A percentile compares a stretch with the other conserved stretches of the same genome.
Evolutionary conservation across 2,329 filamentous ascomycete species (phyloP).

Genomic region (Metarhizium robertsii): DNA sequence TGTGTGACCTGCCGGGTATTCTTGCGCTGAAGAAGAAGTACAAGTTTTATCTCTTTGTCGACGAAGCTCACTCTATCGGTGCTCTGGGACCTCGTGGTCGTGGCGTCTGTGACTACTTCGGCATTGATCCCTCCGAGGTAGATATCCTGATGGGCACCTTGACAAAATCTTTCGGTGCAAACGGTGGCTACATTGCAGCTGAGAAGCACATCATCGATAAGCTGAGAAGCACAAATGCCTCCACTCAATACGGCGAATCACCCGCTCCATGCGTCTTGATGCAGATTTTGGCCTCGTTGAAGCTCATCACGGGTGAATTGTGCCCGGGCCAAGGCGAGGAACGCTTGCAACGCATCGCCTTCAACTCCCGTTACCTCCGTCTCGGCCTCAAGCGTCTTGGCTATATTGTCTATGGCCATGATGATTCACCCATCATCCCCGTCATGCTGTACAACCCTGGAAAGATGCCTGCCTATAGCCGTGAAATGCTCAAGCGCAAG

Average conservation of each 20-base stretch:
- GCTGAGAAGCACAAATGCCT: constrained; percentile 76
- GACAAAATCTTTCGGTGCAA: constrained; percentile 97
- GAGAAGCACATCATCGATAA: constrained; percentile 90
- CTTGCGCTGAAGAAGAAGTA: constrained; percentile 85
- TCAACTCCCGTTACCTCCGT: constrained; percentile 97
- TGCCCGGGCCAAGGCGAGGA: constrained; percentile 89
- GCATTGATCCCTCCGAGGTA: constrained; percentile 75
- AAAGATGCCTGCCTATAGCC: constrained; percentile 96
- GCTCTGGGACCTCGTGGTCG: constrained; percentile 81
- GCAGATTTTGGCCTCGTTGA: constrained; percentile 80
- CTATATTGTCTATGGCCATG: constrained; percentile 93
- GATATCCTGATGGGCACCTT: constrained; percentile 98
- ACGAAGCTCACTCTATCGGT: constrained; percentile 93
- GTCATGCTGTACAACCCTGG: constrained; percentile 94
- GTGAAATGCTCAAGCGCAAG: constrained; percentile 96
- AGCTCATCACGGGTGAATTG: constrained; percentile 82
- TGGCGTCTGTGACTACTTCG: constrained; percentile 96
- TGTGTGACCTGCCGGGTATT: constrained; percentile 92
- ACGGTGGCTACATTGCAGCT: constrained; percentile 88
- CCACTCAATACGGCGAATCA: constrained; percentile 78
- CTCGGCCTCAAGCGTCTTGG: constrained; percentile 93
- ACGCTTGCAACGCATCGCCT: constrained; percentile 87
- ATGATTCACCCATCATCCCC: constrained; percentile 95
- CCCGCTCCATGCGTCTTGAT: constrained; percentile 80
- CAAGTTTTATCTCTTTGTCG: constrained; percentile 93